Percentiles rank a stretch among this genome's conserved stretches.
Evolutionary conservation across 2,329 filamentous ascomycete species (phyloP).

Genomic region (Microdochium trichocladiopsis): DNA sequence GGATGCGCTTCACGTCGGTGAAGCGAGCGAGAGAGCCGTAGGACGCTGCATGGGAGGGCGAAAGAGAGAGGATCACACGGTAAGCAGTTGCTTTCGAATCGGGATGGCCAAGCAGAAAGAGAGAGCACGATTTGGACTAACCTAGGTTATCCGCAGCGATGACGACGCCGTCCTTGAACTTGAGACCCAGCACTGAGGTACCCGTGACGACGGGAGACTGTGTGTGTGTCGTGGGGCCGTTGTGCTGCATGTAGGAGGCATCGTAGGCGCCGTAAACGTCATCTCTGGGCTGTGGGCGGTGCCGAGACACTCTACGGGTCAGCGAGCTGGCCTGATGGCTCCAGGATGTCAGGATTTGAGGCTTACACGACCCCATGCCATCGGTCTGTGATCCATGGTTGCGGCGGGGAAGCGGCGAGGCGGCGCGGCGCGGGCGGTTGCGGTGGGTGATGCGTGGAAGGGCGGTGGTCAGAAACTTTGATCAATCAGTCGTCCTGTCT

Average conservation of each 20-base stretch:
- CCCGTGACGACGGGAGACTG: slow-evolving; percentile 92
- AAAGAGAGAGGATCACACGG: background rate
- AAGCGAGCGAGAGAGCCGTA: slow-evolving; percentile 97
- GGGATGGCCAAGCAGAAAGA: too few relatives aligned
- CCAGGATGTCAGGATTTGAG: slow-evolving; percentile 3
- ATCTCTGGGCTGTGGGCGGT: slow-evolving; percentile 70
- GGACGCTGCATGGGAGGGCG: slow-evolving; percentile 55
- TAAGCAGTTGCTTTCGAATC: slow-evolving; percentile 1
- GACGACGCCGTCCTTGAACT: slow-evolving; percentile 94
- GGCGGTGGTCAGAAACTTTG: too few relatives aligned
- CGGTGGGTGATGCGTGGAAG: too few relatives aligned
- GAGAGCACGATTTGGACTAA: too few relatives aligned
- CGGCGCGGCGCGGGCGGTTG: slow-evolving; percentile 8
- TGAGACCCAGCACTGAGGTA: slow-evolving; percentile 89
- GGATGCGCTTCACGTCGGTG: slow-evolving; percentile 92
- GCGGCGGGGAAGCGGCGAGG: slow-evolving; percentile 10
- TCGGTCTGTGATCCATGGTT: slow-evolving; percentile 64
- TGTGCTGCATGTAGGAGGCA: slow-evolving; percentile 69
- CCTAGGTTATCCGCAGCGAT: slow-evolving; percentile 96
- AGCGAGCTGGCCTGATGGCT: background rate
- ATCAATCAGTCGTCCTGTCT: too few relatives aligned
- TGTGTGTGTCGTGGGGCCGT: slow-evolving; percentile 74
- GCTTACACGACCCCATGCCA: slow-evolving; percentile 67
- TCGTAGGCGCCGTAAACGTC: slow-evolving; percentile 96
- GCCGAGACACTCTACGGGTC: slow-evolving; percentile 24